Evolutionary conservation across 345 rosid species (phyloP).

Genomic region (Rhizophora mangle): DNA sequence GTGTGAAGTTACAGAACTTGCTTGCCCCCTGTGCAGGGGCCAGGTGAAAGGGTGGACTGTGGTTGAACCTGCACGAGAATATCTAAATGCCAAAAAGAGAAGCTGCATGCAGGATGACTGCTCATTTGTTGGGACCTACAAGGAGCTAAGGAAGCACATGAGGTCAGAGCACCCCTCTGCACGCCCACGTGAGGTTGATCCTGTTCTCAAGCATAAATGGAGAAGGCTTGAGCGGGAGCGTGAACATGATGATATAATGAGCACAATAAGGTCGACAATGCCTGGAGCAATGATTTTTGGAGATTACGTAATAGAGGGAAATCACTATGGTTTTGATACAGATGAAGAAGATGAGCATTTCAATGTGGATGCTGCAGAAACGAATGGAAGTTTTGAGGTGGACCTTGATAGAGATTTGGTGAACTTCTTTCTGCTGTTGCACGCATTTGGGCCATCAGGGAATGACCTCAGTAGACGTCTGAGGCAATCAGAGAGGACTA

Average conservation of each 20-base stretch:
- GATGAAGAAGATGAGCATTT: conserved; percentile 41
- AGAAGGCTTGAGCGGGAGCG: conserved; percentile 71
- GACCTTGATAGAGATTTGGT: conserved; percentile 59
- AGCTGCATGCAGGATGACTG: conserved; percentile 95
- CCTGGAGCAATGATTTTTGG: conserved; percentile 85
- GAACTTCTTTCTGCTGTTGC: conserved; percentile 64
- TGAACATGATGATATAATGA: conserved; percentile 66
- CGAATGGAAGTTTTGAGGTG: conserved; percentile 40
- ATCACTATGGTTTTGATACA: conserved; percentile 43
- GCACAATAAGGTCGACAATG: conserved; percentile 81
- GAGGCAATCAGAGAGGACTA: conserved; percentile 38
- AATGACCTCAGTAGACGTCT: conserved; percentile 42
- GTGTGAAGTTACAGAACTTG: conserved; percentile 58
- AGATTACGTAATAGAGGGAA: conserved; percentile 77
- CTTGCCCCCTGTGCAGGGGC: conserved; percentile 95
- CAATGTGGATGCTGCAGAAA: conserved; percentile 32
- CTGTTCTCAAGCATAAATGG: conserved; percentile 78
- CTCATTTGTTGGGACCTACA: conserved; percentile 64
- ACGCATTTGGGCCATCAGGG: conserved; percentile 72
- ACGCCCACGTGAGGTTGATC: conserved; percentile 79
- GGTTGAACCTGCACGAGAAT: conserved; percentile 79
- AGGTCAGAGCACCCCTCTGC: conserved; percentile 72
- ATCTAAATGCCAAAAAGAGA: conserved; percentile 67
- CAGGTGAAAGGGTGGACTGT: conserved; percentile 98
- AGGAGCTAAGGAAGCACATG: conserved; percentile 94